Evolutionary conservation across 768 basidiomycete species (phyloP).

Genomic region (Krasilnikovozyma curviuscula): DNA sequence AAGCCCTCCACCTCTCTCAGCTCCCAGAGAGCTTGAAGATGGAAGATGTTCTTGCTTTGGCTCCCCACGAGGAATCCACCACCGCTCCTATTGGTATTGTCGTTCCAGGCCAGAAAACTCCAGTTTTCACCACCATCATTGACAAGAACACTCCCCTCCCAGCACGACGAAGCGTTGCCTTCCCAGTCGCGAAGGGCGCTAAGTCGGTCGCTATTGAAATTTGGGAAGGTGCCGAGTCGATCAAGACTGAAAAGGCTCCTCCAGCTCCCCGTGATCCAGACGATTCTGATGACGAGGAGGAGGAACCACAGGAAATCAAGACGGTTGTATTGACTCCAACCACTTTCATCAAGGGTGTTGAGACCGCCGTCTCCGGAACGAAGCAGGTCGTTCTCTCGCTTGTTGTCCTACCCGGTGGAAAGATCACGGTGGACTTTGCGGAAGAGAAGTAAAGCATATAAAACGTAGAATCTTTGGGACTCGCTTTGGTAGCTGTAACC

Average conservation of each 20-base stretch:
- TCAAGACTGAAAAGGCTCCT: constrained; percentile 42
- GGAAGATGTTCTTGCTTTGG: constrained; percentile 29
- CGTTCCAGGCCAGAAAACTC: constrained; percentile 36
- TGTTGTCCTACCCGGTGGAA: too few species aligned
- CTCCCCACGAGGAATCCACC: constrained; percentile 37
- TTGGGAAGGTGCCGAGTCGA: constrained; percentile 42
- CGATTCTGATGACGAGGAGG: constrained; percentile 31
- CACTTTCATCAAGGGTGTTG: constrained; percentile 6
- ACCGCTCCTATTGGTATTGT: constrained; percentile 45
- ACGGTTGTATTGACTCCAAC: constrained; percentile 15
- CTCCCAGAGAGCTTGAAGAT: constrained; percentile 33
- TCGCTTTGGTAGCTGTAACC: too few species aligned
- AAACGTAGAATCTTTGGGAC: too few species aligned
- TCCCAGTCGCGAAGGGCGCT: constrained; percentile 37
- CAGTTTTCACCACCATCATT: constrained; percentile 42
- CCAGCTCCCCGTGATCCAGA: constrained; percentile 32
- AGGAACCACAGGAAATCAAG: constrained; percentile 37
- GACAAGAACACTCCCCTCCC: constrained; percentile 55
- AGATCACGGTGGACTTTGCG: too few species aligned
- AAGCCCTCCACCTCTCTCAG: constrained; percentile 43
- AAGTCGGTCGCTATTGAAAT: constrained; percentile 42
- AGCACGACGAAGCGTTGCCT: constrained; percentile 38
- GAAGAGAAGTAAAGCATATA: too few species aligned
- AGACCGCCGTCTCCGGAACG: constrained; percentile 4
- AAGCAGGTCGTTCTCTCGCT: too few species aligned